Base-by-base conservation (phyloP, 805 yeast species). In the Lipomyces orientalis region DNA sequence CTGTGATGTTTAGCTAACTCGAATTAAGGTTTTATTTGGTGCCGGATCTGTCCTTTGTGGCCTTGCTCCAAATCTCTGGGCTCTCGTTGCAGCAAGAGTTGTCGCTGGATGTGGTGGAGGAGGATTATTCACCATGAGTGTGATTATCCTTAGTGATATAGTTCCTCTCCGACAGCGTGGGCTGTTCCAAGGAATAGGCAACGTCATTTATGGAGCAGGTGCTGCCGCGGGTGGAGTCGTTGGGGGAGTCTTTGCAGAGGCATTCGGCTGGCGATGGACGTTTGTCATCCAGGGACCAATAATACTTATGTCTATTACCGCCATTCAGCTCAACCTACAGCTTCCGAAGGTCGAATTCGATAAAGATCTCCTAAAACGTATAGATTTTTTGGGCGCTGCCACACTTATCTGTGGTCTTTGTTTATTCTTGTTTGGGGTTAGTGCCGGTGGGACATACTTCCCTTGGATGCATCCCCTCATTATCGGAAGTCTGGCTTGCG, bases 81-180 rank as follows among this genome's bases (percentile, higher is more conserved):
- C 29, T 0, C 66, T 71, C 14, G 69, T 71, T 7, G 51, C 55
- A 14, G 73, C 70, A 0, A 82, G 96, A 73, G 88, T 90, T 69
- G 81, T 91, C 61, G 87, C 95, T 29, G 97, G 97, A 19, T 83
- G 90, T 64, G 97, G 97, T 16, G 97, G 96, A 16, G 94, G 97
- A 5, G 97, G 97, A 0, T 85, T 91, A 74, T 86, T 88, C 62
- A 83, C 93, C 0, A 79, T 91, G 73, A 84, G 90, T 25, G 88
- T 96, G 9, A 89, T 91, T 64, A 84, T 92, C 3, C 84, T 88
- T 72, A 86, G 91, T 33, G 97, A 92, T 77, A 80, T 91, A 57
- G 87, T 92, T 34, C 87, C 95, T 1, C 58, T 89, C 67, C 82
- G 94, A 65, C 86, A 88, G 55, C 82, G 97, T 66, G 97, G 96